These are phyloP conservation scores for Ambrosiella xylebori DNA, from an alignment of 2,329 filamentous ascomycete species.

Conservation along the genomic window DNA sequence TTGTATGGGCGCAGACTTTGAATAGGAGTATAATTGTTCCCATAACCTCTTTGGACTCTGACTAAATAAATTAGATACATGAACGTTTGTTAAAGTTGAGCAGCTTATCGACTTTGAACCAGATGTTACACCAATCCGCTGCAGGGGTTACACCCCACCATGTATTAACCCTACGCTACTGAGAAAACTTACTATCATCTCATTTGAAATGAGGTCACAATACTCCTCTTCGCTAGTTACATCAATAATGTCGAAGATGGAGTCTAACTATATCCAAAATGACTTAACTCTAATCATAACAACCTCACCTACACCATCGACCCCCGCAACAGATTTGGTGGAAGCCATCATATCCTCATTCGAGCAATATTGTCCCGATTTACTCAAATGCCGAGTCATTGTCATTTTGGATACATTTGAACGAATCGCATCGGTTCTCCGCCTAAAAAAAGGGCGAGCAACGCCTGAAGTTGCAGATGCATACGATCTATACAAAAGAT, in stretches of 20 bases:
- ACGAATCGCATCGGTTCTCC: conserved; percentile 24
- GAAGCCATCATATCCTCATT: conserved; percentile 30
- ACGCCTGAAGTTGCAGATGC: conserved; percentile 27
- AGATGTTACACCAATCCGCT: too few species aligned
- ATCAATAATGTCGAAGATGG: background rate
- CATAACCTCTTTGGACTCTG: too few species aligned
- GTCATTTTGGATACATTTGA: conserved; percentile 37
- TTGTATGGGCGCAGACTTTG: too few species aligned
- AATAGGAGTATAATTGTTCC: too few species aligned
- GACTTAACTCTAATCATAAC: conserved; percentile 28
- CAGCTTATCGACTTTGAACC: too few species aligned
- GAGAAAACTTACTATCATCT: too few species aligned
- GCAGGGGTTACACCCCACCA: too few species aligned
- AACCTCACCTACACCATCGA: conserved; percentile 37
- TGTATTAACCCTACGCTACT: too few species aligned
- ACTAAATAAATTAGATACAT: too few species aligned
- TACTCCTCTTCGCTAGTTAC: too few species aligned
- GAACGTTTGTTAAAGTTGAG: too few species aligned
- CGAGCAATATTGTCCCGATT: conserved; percentile 22
- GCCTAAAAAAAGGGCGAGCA: conserved; percentile 37
- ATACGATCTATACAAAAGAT: conserved; percentile 29
- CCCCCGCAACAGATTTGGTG: conserved; percentile 35
- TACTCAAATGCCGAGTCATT: conserved; percentile 28
- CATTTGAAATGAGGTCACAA: too few species aligned
- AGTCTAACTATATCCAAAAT: background rate